phyloP scores from a whole-genome alignment of 2,329 filamentous ascomycete species.

The Fusarium sororula region DNA sequence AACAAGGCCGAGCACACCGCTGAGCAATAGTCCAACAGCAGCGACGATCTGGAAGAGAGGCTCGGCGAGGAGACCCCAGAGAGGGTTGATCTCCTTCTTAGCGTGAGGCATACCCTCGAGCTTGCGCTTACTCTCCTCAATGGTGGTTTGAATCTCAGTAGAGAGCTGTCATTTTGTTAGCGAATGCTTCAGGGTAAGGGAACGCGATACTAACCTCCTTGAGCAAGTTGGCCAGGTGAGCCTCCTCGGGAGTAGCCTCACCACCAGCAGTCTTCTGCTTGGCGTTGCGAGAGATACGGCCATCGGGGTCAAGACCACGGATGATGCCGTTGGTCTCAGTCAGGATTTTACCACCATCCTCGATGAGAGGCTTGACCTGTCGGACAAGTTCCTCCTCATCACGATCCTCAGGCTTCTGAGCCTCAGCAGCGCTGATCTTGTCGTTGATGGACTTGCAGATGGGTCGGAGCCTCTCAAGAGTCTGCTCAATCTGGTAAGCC shows the following conservation, averaged over 20 bases:
- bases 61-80: slow-evolving; percentile 85
- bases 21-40: slow-evolving; percentile 83
- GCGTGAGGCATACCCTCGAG: slow-evolving; percentile 92
- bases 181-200: neutral
- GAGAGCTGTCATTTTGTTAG: slow-evolving; percentile 65
- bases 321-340: slow-evolving; percentile 88
- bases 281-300: slow-evolving; percentile 83
- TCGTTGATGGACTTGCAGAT: slow-evolving; percentile 88
- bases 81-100: slow-evolving; percentile 92
- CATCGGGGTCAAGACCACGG: slow-evolving; percentile 88
- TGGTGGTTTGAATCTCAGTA: slow-evolving; percentile 79
- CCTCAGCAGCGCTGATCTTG: slow-evolving; percentile 82
- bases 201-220: slow-evolving; percentile 68
- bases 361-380: slow-evolving; percentile 86
- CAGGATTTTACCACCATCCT: slow-evolving; percentile 83
- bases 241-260: slow-evolving; percentile 75
- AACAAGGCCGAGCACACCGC: slow-evolving; percentile 84
- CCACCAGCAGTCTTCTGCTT: slow-evolving; percentile 81
- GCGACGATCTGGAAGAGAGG: slow-evolving; percentile 93
- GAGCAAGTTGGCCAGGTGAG: slow-evolving; percentile 82
- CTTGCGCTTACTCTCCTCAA: slow-evolving; percentile 88
- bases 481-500: slow-evolving; percentile 75
- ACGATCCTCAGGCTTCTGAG: slow-evolving; percentile 83
- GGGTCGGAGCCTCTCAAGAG: slow-evolving; percentile 83
- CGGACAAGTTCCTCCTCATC: slow-evolving; percentile 91